Base-by-base conservation (phyloP, 352 stramenopile genomes). In the Blastocystis sp. region DNA sequence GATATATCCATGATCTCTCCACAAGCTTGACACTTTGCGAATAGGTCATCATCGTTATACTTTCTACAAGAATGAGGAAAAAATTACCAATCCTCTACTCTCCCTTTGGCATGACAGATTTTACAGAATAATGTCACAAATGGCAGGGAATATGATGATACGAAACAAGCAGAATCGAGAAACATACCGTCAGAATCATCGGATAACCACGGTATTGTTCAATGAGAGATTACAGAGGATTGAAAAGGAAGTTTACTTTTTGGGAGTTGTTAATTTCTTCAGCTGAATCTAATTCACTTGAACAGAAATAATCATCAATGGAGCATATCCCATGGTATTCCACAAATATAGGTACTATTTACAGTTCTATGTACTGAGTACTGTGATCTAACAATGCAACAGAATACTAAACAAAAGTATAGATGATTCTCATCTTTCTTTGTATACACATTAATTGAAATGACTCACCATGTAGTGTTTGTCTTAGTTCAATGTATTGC, bases 31-130 rank as follows among this genome's bases (percentile, higher is more conserved):
- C 70, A 81, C 54, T 81, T 81, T 60, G 48, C 42, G 48, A 81
- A 81, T 27, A 81, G 27, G 37, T 60, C 70, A 81, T 81, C 70
- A 81, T 81, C 70, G 35, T 81, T 62, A 56, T 81, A 81, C 33
- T 56, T 81, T 81, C 70, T 81, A 81, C 44, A 40, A 64, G 22
- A 59, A 44, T 64, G 27, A 51, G 24, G 37, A 0, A 24, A 30
- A 30, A n/a, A n/a, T 1, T 24, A 11, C 11, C 24, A 78, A 53
- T 27, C 1, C 24, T 59, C 11, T 78, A 78, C 66, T 56, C 66
- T 78, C 66, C 66, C 44, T 78, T 78, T 58, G 66, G 66, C 66
- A 78, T 78, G 56, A 62, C 56, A 48, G 40, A 48, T 48, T 48
- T 48, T 9, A 48, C 40, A 48, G 56, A 62, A 62, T 33, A 33